Conservation (phyloP, 495 filamentous ascomycete species). For the Lophium mytilinum region DNA sequence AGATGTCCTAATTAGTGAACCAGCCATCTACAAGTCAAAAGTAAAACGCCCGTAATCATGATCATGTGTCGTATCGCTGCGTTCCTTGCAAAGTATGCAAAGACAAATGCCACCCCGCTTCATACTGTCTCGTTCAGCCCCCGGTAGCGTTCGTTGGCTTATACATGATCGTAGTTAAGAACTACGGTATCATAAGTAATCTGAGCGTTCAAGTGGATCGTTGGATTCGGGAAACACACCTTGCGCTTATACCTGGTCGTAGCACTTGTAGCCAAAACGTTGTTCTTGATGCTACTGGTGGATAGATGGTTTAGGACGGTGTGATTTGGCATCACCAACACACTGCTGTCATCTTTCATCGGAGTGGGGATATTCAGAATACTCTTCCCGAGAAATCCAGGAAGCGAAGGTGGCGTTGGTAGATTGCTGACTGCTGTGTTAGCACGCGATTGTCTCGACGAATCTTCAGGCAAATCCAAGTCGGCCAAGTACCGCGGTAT, state of each 20-base stretch:
- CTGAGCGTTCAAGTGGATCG: too few relatives aligned
- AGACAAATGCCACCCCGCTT: too few relatives aligned
- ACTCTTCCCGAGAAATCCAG: slow-evolving; percentile 86
- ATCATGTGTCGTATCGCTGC: too few relatives aligned
- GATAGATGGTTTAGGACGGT: slow-evolving; percentile 94
- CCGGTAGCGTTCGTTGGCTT: slow-evolving; percentile 58
- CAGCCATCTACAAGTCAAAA: too few relatives aligned
- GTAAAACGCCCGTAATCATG: too few relatives aligned
- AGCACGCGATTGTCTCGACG: slow-evolving; percentile 58
- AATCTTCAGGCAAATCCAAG: slow-evolving; percentile 74
- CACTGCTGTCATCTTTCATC: slow-evolving; percentile 96
- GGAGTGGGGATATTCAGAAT: slow-evolving; percentile 84
- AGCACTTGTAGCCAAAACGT: slow-evolving; percentile 89
- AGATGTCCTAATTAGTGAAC: too few relatives aligned
- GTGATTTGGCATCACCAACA: slow-evolving; percentile 91
- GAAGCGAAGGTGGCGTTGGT: slow-evolving; percentile 74
- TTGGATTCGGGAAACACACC: slow-evolving; percentile 42
- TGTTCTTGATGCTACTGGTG: slow-evolving; percentile 97
- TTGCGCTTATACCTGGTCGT: slow-evolving; percentile 96
- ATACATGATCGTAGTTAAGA: slow-evolving; percentile 95
- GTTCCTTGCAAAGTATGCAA: too few relatives aligned
- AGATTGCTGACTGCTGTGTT: slow-evolving; percentile 63
- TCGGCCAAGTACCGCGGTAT: slow-evolving; percentile 83
- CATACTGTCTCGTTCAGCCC: neutral
- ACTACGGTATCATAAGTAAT: slow-evolving; percentile 45